Evolutionary conservation across 805 yeast genomes (phyloP), one percentile per base, ranked within the genome.

Genomic region (Cyberlindnera bimundalis): DNA sequence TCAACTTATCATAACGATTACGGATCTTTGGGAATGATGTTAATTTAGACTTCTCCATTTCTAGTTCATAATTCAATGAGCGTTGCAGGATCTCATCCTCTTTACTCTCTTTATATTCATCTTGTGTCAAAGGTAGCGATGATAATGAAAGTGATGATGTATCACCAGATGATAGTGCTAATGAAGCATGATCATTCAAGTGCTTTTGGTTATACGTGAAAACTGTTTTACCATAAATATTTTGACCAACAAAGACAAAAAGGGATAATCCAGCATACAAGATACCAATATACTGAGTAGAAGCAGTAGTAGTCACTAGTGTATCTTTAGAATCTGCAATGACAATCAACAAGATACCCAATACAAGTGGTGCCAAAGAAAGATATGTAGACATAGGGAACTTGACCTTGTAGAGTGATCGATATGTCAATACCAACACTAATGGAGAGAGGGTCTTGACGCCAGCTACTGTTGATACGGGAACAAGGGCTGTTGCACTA

Each of bases 221-320:
- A 29, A 89, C 79, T 48, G 79, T 81, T 63, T 89, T 89, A 28
- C 93, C 89, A 61, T 86, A 88, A 33, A 89, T 84, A 58, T 88
- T 88, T 56, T 88, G 96, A 3, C 80, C 76, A 5, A 91, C 95
- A 66, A 89, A 88, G 15, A 87, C 77, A 7, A 84, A 59, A 35
- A 90, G 74, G 5, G 93, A 78, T 23, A 78, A 44, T 9, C 81
- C 63, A 11, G 96, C 91, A 55, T 74, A 82, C 2, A 74, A 23
- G n/a, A 86, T 62, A 6, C 96, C 96, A 45, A 68, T 59, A 31
- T 78, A 60, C 48, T 76, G 74, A 13, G 67, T 66, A n/a, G 56
- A 50, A 35, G 68, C 57, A 33, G 71, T 67, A 6, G 68, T 65
- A 6, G 70, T 55, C 42, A 74, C 66, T 12, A 50, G 26, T 2